Base-by-base conservation (phyloP, 257 asterid species). In the Ligustrum vulgare region DNA sequence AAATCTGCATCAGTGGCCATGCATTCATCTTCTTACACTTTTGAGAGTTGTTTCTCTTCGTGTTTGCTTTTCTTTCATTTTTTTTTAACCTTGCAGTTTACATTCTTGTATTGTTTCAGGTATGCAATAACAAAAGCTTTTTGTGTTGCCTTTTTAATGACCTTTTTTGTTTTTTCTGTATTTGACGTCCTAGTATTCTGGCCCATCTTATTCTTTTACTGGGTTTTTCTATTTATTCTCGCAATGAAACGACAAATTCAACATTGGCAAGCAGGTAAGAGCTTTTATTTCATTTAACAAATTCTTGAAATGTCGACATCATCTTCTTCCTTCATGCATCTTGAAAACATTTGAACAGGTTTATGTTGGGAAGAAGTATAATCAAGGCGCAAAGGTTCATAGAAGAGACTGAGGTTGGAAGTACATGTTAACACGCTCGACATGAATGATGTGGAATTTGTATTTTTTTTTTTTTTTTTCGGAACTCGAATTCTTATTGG, bases 151-250 rank as follows among this genome's bases (percentile, higher is more conserved):
- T n/a, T n/a, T n/a, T n/a, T n/a, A n/a, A n/a, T n/a, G n/a, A 93
- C 97, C 77, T 90, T 87, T 88, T 80, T 93, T 69, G n/a, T n/a
- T n/a, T n/a, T n/a, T n/a, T 91, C 97, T 39, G 64, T 90, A 39
- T 93, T 93, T 25, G 98, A 93, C 70, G 97, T 93, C 77, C 97
- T 96, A 1, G 98, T 91, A 54, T 93, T 91, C 84, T 93, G 98
- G 98, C 98, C 98, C 35, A 91, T 93, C 75, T 74, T 93, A 12
- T 82, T 93, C 82, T 86, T 79, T 79, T 91, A 93, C 89, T 90
- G 97, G 97, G 33, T 85, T 75, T 93, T 93, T 32, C 89, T 93
- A 41, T 88, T 93, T 70, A 83, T 89, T 78, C 96, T 93, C 28
- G 91, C 98, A 20, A 91, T 86, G 91, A 91, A 92, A 86, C 87